Evolutionary conservation across 2,329 filamentous ascomycete genomes (phyloP).

Genomic region (Colletotrichum somersetense): DNA sequence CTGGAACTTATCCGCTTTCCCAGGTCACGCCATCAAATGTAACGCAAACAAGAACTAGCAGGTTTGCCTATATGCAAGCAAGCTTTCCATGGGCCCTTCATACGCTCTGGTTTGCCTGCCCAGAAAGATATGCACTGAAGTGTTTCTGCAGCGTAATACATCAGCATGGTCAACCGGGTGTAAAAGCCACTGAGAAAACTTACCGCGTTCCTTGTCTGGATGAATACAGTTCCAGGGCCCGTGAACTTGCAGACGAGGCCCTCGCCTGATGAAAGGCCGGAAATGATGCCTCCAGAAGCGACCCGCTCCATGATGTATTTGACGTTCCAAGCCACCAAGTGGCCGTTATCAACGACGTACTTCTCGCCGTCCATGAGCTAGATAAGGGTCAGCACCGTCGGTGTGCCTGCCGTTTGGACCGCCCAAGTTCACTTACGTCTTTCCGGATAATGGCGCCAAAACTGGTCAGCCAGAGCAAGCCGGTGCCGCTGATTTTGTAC

Average conservation of each 20-base stretch:
- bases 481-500: slow-evolving; percentile 85
- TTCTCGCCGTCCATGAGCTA: slow-evolving; percentile 77
- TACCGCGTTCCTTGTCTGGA: slow-evolving; percentile 91
- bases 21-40: neutral
- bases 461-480: slow-evolving; percentile 89
- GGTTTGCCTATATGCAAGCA: neutral
- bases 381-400: neutral
- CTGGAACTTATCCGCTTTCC: neutral
- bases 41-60: neutral
- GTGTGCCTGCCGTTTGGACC: slow-evolving; percentile 25
- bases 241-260: slow-evolving; percentile 96
- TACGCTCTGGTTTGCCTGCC: slow-evolving; percentile 55
- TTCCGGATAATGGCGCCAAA: slow-evolving; percentile 97
- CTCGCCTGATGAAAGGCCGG: slow-evolving; percentile 83
- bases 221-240: slow-evolving; percentile 89
- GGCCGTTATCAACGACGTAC: slow-evolving; percentile 93
- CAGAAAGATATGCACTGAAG: slow-evolving; percentile 65
- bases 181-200: slow-evolving; percentile 47
- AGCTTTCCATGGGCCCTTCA: slow-evolving; percentile 22
- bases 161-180: neutral
- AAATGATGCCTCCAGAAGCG: slow-evolving; percentile 92
- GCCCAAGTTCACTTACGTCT: slow-evolving; percentile 72
- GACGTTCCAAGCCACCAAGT: slow-evolving; percentile 96
- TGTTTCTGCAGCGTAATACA: slow-evolving; percentile 55
- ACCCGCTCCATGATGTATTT: slow-evolving; percentile 93